Evolutionary conservation across 306 rosid species (phyloP).

Genomic region (Acacia confusa): DNA sequence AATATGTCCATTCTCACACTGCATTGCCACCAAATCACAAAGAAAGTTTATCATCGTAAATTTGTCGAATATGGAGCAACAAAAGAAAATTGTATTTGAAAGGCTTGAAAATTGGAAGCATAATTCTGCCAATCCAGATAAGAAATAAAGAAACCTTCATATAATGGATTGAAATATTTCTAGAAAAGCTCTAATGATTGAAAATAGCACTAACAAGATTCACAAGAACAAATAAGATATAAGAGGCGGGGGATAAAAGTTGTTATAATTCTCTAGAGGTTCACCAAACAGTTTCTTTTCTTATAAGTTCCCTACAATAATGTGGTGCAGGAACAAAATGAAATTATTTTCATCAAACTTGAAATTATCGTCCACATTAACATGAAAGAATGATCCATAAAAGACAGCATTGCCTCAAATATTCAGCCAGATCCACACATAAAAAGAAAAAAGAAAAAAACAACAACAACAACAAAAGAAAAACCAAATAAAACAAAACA

Average conservation of each 20-base stretch:
- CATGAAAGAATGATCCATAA: too few relatives aligned
- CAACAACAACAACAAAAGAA: too few relatives aligned
- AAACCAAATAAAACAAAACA: not conserved
- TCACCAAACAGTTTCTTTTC: not conserved
- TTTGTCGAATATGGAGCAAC: not conserved
- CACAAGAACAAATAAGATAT: too few relatives aligned
- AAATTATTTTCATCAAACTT: not conserved
- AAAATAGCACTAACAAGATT: too few relatives aligned
- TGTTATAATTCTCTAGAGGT: not conserved
- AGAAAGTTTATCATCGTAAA: not conserved
- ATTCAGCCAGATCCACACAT: not conserved
- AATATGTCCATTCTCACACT: slow-evolving; percentile 92
- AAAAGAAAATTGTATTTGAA: not conserved
- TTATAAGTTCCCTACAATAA: not conserved
- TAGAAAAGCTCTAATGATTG: too few relatives aligned
- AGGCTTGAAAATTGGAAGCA: not conserved
- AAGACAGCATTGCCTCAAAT: not conserved
- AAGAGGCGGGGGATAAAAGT: not conserved
- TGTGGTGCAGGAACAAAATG: not conserved
- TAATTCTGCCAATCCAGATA: too few relatives aligned
- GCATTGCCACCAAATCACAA: slow-evolving; percentile 39
- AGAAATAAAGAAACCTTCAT: too few relatives aligned
- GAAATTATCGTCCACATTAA: too few relatives aligned
- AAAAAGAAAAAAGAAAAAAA: not conserved
- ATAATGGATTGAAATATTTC: too few relatives aligned